Conservation (phyloP, 441 rosid species). For the Corymbia citriodora region DNA sequence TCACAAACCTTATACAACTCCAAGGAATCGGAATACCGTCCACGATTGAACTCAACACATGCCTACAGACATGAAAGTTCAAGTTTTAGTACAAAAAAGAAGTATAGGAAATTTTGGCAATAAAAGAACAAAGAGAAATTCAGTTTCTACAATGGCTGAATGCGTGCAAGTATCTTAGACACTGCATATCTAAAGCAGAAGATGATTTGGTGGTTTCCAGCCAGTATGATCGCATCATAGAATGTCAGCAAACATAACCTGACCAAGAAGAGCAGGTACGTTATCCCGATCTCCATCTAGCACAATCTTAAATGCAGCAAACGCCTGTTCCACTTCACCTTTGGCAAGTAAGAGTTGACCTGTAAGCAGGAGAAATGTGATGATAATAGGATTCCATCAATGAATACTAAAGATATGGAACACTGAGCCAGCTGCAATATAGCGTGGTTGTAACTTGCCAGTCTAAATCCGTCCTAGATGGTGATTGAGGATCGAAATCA, state of each 20-base stretch:
- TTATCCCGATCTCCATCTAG: conserved; percentile 72
- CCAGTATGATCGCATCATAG: not conserved
- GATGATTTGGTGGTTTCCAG: not conserved
- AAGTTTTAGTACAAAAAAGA: conserved; percentile 7
- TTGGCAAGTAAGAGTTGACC: conserved; percentile 98
- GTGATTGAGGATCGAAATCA: not conserved
- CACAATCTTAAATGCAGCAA: conserved; percentile 82
- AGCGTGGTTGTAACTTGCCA: not conserved
- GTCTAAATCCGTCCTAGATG: not conserved
- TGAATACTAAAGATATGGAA: not conserved
- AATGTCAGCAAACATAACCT: conserved; percentile 34
- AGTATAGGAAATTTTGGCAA: not conserved
- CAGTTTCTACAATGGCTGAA: not conserved
- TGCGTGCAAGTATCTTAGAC: not conserved
- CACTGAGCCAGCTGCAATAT: not conserved
- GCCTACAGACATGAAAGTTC: conserved; percentile 50
- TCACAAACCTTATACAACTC: conserved; percentile 75
- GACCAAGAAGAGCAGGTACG: conserved; percentile 97
- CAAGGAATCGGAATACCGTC: conserved; percentile 82
- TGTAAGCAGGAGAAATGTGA: conserved; percentile 23
- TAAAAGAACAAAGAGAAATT: not conserved
- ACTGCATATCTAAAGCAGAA: not conserved
- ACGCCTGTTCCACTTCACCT: conserved; percentile 94
- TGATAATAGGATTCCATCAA: not conserved
- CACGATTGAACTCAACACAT: conserved; percentile 82